phyloP scores from a whole-genome alignment of 495 filamentous ascomycete species.

The Hyaloscypha variabilis region DNA sequence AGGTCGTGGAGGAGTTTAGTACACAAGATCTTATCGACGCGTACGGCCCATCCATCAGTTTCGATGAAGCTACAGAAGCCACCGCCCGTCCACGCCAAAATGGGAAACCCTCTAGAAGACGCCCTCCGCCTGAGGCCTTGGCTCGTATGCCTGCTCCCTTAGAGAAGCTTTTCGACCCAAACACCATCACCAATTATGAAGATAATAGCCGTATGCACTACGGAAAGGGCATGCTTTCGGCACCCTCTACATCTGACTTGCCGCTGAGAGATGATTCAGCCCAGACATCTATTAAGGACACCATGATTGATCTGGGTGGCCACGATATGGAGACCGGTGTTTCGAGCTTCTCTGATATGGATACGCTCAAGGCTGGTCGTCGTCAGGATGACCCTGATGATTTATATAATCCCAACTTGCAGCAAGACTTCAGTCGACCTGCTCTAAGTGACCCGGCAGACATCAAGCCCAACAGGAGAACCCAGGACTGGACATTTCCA shows the following conservation, averaged over 20 bases:
- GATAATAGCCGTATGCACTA: slow-evolving; percentile 57
- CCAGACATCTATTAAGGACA: slow-evolving; percentile 52
- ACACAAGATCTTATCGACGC: slow-evolving; percentile 52
- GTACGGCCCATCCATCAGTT: slow-evolving; percentile 48
- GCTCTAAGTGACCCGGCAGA: slow-evolving; percentile 54
- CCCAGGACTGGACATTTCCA: slow-evolving; percentile 67
- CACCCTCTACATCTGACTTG: slow-evolving; percentile 49
- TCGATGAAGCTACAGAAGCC: slow-evolving; percentile 49
- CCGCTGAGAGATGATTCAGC: slow-evolving; percentile 54
- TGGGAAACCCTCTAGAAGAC: slow-evolving; percentile 43
- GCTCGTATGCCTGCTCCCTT: slow-evolving; percentile 49
- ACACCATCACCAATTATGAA: slow-evolving; percentile 58
- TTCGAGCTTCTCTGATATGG: slow-evolving; percentile 59
- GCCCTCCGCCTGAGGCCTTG: slow-evolving; percentile 52
- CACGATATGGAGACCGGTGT: slow-evolving; percentile 43
- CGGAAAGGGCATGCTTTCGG: slow-evolving; percentile 35
- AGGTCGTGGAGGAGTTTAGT: slow-evolving; percentile 47
- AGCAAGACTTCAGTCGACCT: slow-evolving; percentile 46
- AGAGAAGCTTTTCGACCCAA: slow-evolving; percentile 59
- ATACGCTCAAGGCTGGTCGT: slow-evolving; percentile 54
- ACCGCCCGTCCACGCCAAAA: slow-evolving; percentile 37
- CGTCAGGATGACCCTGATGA: slow-evolving; percentile 40
- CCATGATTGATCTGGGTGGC: slow-evolving; percentile 60
- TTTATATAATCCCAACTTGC: slow-evolving; percentile 28
- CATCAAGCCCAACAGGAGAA: slow-evolving; percentile 49